phyloP scores from a whole-genome alignment of 371 early-diverging fungal species.

The Apophysomyces trapeziformis region DNA sequence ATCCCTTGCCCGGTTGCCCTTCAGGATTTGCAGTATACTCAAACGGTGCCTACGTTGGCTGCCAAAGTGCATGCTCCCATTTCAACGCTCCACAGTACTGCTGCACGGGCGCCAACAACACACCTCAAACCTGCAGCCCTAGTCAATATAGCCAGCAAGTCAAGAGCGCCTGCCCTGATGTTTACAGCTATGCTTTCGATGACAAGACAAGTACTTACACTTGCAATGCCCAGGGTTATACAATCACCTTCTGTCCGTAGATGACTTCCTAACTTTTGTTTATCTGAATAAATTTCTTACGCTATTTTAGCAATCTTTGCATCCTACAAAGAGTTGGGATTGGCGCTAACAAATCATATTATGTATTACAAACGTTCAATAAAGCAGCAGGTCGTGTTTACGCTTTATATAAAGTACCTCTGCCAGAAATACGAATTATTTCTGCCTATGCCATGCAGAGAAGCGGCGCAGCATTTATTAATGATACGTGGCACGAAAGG shows the following conservation, averaged over 20 bases:
- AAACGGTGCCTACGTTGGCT: conserved; percentile 36
- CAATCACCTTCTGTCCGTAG: conserved; percentile 24
- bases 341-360: no score
- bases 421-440: no score
- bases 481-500: no score
- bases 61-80: conserved; percentile 41
- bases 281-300: no score
- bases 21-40: conserved; percentile 33
- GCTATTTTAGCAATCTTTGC: no score
- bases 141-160: conserved; percentile 22
- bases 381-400: no score
- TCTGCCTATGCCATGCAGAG: no score
- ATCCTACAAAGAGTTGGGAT: no score
- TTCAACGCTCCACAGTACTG: conserved; percentile 28
- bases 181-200: conserved; percentile 36
- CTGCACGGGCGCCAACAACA: conserved; percentile 37
- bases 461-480: no score
- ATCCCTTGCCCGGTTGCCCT: conserved; percentile 32
- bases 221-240: conserved; percentile 22
- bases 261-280: not conserved
- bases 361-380: no score
- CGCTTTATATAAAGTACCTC: no score
- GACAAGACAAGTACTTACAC: conserved; percentile 18
- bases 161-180: conserved; percentile 46
- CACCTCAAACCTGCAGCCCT: conserved; percentile 32